A percentile compares a stretch with the other conserved stretches of the same genome.
Evolutionary conservation across 2,329 filamentous ascomycete species (phyloP).

Genomic region (Aspergillus ibericus): DNA sequence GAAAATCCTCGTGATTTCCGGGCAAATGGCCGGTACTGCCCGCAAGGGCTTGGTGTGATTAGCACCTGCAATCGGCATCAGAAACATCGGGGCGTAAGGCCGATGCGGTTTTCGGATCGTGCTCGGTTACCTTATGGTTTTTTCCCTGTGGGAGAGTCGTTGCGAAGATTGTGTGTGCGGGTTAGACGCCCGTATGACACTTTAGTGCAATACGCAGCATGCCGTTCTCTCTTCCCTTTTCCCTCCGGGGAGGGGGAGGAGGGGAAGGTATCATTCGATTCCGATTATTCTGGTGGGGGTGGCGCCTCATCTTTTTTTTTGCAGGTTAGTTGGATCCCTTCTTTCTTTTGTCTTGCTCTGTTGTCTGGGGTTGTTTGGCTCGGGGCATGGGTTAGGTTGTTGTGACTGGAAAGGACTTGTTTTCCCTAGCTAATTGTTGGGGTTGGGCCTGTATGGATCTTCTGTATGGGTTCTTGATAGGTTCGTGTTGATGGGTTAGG

Average conservation of each 20-base stretch:
- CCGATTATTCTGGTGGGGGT: conserved; percentile 86
- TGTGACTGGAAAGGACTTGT: conserved; percentile 22
- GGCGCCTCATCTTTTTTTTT: conserved; percentile 63
- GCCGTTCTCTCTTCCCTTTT: conserved; percentile 45
- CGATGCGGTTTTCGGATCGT: too few species aligned
- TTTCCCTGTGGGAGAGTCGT: conserved; percentile 83
- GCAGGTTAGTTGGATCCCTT: conserved; percentile 47
- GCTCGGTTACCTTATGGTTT: conserved; percentile 37
- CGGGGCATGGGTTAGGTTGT: conserved; percentile 12
- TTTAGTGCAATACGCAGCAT: conserved; percentile 97
- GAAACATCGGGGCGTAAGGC: conserved; percentile 70
- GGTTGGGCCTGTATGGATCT: conserved; percentile 21
- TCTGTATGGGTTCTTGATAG: conserved; percentile 1
- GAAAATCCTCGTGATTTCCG: neutral
- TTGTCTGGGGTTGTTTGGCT: neutral
- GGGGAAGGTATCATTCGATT: conserved; percentile 77
- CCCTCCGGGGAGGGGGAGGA: conserved; percentile 29
- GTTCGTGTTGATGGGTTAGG: too few species aligned
- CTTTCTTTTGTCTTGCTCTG: conserved; percentile 13
- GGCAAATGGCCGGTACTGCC: conserved; percentile 61
- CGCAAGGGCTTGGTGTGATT: conserved; percentile 82
- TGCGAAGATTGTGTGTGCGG: conserved; percentile 84
- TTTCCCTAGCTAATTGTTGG: conserved; percentile 35
- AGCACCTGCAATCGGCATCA: conserved; percentile 87
- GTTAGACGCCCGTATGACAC: conserved; percentile 56